Evolutionary conservation across 2,329 filamentous ascomycete species (phyloP), one percentile per base, ranked within the genome.

Genomic region (Eutypa lata): DNA sequence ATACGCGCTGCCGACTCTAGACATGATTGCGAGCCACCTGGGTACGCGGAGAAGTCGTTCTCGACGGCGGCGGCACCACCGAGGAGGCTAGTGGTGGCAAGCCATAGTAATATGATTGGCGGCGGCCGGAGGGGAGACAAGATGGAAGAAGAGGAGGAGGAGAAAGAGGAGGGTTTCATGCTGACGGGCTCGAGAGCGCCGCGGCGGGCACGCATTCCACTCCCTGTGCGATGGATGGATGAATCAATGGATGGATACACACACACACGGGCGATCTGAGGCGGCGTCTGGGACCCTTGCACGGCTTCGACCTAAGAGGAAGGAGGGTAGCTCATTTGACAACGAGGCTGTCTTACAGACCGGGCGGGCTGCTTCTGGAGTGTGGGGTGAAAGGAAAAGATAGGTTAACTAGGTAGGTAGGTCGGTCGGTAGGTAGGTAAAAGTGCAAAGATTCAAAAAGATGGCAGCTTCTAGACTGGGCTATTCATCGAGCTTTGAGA

Each of bases 21-120:
- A 53, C 80, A 83, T 7, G 61, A 7, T 52, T 76, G 75, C 2
- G 76, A 64, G 19, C 55, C 62, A 21, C 58, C 16, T 1, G 77
- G 76, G 56, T 79, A 80, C 22, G 69, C 59, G 24, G 65, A 67
- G 58, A 79, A 79, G 64, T 77, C 68, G 56, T 73, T 71, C 3
- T 65, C 50, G 46, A 71, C 50, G 35, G 65, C 61, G 44, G 61
- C 61, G 13, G 35, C 35, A 16, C 7, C 35, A 14, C 35, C n/a
- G 35, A 6, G 4, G 35, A 7, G 7, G n/a, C 35, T 14, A 18
- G 35, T 18, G 35, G 35, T 38, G 35, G 13, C n/a, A 14, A 38
- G 13, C 35, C 4, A 14, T 14, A 38, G n/a, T 6, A 24, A 14
- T 24, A 24, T 3, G 21, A 21, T 7, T 22, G n/a, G 10, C 16